Evolutionary conservation across 2,329 filamentous ascomycete genomes (phyloP).

Genomic region (Aspergillus ochraceus): DNA sequence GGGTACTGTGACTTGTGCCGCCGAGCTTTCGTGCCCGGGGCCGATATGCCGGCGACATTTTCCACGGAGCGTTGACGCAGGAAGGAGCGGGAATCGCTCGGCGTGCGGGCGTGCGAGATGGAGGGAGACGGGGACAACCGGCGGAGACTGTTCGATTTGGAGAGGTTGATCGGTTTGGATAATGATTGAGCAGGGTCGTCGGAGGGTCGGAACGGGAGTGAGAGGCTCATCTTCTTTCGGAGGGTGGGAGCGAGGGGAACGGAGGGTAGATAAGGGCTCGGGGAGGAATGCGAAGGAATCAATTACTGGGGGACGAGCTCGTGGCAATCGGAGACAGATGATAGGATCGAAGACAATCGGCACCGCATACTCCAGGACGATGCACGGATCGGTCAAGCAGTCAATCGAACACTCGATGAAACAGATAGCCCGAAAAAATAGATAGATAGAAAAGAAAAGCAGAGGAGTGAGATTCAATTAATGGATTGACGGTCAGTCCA

Average conservation of each 20-base stretch:
- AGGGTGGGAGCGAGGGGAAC: neutral
- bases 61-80: constrained; percentile 38
- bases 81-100: constrained; percentile 46
- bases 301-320: neutral
- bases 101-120: constrained; percentile 53
- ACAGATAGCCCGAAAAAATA: neutral
- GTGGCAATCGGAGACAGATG: neutral
- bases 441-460: neutral
- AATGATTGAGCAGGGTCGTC: constrained; percentile 50
- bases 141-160: constrained; percentile 53
- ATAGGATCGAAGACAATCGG: neutral
- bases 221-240: constrained; percentile 33
- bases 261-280: constrained; percentile 1
- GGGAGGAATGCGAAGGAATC: neutral
- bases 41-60: constrained; percentile 32
- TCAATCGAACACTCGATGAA: neutral
- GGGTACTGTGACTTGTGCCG: constrained; percentile 74
- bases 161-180: constrained; percentile 35
- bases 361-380: neutral
- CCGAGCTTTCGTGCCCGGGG: constrained; percentile 42
- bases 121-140: constrained; percentile 61
- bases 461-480: neutral
- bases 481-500: neutral
- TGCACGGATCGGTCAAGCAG: neutral
- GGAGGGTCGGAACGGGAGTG: constrained; percentile 41